Conservation (phyloP, 768 basidiomycete genomes). For the Mycena filopes region DNA sequence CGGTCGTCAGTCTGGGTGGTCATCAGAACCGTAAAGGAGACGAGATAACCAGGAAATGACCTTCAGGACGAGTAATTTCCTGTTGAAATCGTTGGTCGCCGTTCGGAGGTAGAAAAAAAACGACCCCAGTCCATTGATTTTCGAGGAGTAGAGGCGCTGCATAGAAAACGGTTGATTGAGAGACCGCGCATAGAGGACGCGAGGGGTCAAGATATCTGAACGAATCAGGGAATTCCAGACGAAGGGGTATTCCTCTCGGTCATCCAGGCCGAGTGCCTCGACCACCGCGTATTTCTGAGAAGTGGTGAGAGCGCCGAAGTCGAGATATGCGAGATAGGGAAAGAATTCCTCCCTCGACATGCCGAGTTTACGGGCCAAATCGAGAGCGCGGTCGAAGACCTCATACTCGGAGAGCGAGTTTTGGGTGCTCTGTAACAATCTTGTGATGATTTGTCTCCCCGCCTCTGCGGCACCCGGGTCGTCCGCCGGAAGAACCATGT, state of each 20-base stretch:
- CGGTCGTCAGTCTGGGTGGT: conserved; percentile 64
- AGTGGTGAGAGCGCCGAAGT: conserved; percentile 65
- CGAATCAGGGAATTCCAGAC: conserved; percentile 74
- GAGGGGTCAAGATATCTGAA: conserved; percentile 65
- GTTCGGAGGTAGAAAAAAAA: conserved; percentile 73
- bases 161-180: conserved; percentile 64
- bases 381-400: conserved; percentile 61
- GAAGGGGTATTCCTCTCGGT: conserved; percentile 51
- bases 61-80: conserved; percentile 68
- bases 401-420: conserved; percentile 71
- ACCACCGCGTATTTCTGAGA: conserved; percentile 65
- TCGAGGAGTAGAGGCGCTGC: conserved; percentile 71
- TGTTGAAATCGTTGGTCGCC: conserved; percentile 65
- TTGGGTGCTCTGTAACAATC: conserved; percentile 61
- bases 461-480: conserved; percentile 49
- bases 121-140: conserved; percentile 57
- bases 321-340: conserved; percentile 60
- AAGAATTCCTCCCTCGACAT: conserved; percentile 50
- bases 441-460: conserved; percentile 53
- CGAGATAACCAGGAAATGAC: conserved; percentile 42
- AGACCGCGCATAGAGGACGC: conserved; percentile 62
- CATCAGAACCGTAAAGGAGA: neutral
- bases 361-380: conserved; percentile 54
- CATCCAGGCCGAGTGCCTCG: conserved; percentile 50
- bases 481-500: conserved; percentile 36